Evolutionary conservation across 2,329 filamentous ascomycete species (phyloP), one percentile per base, ranked within the genome.

Genomic region (Sporothrix phasma): DNA sequence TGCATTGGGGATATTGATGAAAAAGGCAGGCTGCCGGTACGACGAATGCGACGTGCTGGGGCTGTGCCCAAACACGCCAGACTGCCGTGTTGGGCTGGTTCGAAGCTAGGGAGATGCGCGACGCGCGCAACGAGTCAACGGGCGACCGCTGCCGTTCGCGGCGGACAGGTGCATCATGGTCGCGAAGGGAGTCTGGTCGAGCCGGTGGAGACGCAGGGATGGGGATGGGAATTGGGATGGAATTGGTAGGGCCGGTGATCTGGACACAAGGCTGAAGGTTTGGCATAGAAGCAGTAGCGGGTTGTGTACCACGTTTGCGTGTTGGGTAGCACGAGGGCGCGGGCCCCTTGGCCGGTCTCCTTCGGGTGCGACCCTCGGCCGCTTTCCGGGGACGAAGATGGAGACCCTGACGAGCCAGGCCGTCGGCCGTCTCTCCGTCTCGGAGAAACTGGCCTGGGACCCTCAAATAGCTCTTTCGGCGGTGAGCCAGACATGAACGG

Each of bases 301-400:
- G n/a, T 69, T 68, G 37, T 67, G 67, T 15, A 71, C 68, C 22
- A 71, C 66, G 43, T 72, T 74, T 2, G 70, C 67, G 6, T 70
- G 69, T 11, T 72, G 72, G 15, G 72, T 71, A 13, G 37, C 56
- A 4, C 69, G 70, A 11, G 67, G 64, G 22, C 69, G 68, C 11
- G 67, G 66, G 3, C 68, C 68, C 34, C 66, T 54, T 17, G 68
- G 68, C 11, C 67, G 61, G 22, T 67, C 68, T 5, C 26, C 43
- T 0, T 67, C 65, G 6, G 45, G 56, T 10, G 24, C n/a, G n/a
- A 34, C 17, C n/a, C 65, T 31, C 1, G 61, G 19, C 2, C 61
- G 67, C 66, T 68, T 49, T 71, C 69, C 0, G 74, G 71, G 1
- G 72, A 72, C 1, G 73, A 68, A 1, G 72, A 70, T n/a, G 69